Conservation (phyloP, 768 basidiomycete genomes). For the Amyloporia xantha region DNA sequence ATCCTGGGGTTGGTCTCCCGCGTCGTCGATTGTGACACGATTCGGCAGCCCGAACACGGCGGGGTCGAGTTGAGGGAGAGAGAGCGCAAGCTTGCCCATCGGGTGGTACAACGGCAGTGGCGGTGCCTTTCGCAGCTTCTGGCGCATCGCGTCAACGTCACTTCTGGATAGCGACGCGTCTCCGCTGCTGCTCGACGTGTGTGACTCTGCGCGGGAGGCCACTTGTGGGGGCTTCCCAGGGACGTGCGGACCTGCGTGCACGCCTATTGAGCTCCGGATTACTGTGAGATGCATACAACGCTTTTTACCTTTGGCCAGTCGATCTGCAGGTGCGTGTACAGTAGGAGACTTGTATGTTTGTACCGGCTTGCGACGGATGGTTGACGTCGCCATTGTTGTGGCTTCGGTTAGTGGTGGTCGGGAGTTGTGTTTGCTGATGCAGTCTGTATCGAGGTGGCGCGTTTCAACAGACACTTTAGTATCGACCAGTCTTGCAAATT, state of each 20-base stretch:
- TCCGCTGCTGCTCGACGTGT: background rate
- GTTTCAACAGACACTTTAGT: no score
- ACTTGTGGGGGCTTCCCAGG: background rate
- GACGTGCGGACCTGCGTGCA: no score
- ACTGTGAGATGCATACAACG: no score
- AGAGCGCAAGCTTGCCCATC: slow-evolving; percentile 53
- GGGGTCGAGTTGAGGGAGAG: slow-evolving; percentile 59
- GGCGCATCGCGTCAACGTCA: background rate
- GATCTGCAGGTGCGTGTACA: background rate
- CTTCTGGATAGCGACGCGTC: background rate
- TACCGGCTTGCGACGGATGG: slow-evolving; percentile 5
- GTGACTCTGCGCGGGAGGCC: background rate
- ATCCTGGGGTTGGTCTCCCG: slow-evolving; percentile 25
- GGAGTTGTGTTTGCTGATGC: background rate
- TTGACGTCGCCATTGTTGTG: background rate
- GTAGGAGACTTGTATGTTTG: slow-evolving; percentile 7
- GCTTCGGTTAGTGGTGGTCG: background rate
- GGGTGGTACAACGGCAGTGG: slow-evolving; percentile 63
- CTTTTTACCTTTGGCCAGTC: background rate
- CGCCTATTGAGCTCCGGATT: no score
- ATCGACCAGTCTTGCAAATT: no score
- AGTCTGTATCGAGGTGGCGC: background rate
- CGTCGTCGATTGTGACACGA: slow-evolving; percentile 29
- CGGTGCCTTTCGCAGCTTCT: slow-evolving; percentile 6
- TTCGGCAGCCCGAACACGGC: slow-evolving; percentile 48